Evolutionary conservation across 768 basidiomycete species (phyloP).

Genomic region (Russula brevipes): DNA sequence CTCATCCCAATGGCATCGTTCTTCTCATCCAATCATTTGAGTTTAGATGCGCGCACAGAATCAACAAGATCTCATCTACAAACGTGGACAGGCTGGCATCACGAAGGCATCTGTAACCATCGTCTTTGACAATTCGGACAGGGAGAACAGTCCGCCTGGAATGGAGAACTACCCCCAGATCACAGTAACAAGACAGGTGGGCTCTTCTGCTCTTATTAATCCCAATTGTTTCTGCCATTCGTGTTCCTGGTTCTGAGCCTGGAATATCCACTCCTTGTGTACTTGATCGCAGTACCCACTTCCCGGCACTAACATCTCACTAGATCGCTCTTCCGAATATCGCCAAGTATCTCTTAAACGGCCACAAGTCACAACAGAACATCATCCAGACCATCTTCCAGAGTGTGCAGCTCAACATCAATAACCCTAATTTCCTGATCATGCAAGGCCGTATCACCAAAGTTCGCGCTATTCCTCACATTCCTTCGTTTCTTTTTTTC

Average conservation of each 20-base stretch:
- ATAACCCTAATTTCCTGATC: slow-evolving; percentile 98
- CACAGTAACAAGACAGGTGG: slow-evolving; percentile 92
- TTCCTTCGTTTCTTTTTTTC: background rate
- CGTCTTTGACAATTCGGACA: slow-evolving; percentile 96
- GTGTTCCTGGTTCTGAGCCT: background rate
- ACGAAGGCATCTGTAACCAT: slow-evolving; percentile 98
- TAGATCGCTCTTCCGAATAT: slow-evolving; percentile 91
- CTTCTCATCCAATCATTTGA: background rate
- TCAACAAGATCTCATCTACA: slow-evolving; percentile 97
- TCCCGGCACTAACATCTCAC: background rate
- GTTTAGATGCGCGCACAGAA: slow-evolving; percentile 87
- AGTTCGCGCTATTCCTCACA: slow-evolving; percentile 38
- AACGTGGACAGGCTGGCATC: slow-evolving; percentile 95
- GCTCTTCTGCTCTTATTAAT: slow-evolving; percentile 22
- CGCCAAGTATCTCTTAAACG: slow-evolving; percentile 93
- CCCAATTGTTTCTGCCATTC: background rate
- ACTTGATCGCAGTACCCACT: background rate
- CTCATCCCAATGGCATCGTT: background rate
- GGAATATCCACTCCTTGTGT: background rate
- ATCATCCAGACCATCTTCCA: slow-evolving; percentile 89
- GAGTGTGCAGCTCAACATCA: slow-evolving; percentile 96
- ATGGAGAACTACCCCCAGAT: slow-evolving; percentile 79
- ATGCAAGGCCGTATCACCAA: slow-evolving; percentile 99
- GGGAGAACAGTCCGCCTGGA: slow-evolving; percentile 75
- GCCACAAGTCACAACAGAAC: slow-evolving; percentile 86